Evolutionary conservation across 2,329 filamentous ascomycete species (phyloP).

Genomic region (Gnomoniopsis sp.): DNA sequence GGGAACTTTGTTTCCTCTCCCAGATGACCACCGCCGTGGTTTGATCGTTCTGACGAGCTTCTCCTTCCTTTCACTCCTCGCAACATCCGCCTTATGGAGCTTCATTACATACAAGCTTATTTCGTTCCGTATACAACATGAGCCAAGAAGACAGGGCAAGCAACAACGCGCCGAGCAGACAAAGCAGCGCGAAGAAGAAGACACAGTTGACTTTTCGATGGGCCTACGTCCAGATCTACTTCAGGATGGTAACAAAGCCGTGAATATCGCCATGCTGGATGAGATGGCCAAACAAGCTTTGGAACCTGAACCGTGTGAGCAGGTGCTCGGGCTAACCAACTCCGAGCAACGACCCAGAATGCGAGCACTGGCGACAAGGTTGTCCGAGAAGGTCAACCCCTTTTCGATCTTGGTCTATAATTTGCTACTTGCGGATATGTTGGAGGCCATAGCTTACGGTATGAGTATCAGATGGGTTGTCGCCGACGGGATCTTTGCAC

Average conservation of each 20-base stretch:
- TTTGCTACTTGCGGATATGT: slow-evolving; percentile 17
- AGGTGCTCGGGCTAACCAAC: not conserved
- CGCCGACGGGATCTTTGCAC: slow-evolving; percentile 13
- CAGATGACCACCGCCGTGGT: slow-evolving; percentile 5
- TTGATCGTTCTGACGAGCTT: slow-evolving; percentile 13
- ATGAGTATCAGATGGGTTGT: slow-evolving; percentile 17
- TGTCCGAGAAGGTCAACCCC: slow-evolving; percentile 5
- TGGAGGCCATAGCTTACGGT: slow-evolving; percentile 10
- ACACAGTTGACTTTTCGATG: not conserved
- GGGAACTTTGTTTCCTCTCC: not conserved
- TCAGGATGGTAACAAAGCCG: not conserved
- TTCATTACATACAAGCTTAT: slow-evolving; percentile 16
- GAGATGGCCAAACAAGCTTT: not conserved
- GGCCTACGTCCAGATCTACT: not conserved
- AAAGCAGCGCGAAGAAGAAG: not conserved
- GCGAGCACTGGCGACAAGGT: not conserved
- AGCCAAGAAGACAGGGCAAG: not conserved
- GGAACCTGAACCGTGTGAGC: not conserved
- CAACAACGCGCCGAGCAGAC: not conserved
- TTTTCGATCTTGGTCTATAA: slow-evolving; percentile 19
- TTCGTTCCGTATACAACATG: not conserved
- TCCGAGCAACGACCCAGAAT: not conserved
- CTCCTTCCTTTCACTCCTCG: slow-evolving; percentile 13
- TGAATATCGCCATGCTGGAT: not conserved
- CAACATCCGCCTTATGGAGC: slow-evolving; percentile 9